Base-by-base conservation (phyloP, 257 asterid species). In the Euphrasia confusa region DNA sequence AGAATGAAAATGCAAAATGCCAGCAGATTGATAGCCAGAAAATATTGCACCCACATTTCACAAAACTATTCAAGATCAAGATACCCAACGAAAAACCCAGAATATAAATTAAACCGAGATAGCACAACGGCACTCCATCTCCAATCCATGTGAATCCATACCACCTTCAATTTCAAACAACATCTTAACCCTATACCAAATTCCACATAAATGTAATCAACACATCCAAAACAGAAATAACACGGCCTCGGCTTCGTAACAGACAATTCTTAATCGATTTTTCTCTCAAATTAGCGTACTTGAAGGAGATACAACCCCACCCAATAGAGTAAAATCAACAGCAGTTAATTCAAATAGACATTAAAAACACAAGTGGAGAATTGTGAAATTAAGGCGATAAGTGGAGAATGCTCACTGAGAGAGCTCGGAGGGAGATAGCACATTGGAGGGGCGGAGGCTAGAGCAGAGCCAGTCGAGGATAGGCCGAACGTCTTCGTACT, bases 401-500 rank as follows among this genome's bases (percentile, higher is more conserved):
- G 32, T 7, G 37, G 68, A 63, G 72, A 58, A 62, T 9, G 67
- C 62, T 85, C 61, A 91, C 98, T 82, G 95, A 42, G 90, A 73
- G 73, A 91, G 83, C 67, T 91, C 93, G n/a, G 92, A 74, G 11
- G 87, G 84, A 50, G 95, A 81, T 70, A 91, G 97, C 61, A 91
- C 98, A 47, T 88, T 91, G 47, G 96, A 86, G 21, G 89, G 97
- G 60, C 95, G 96, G 56, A 91, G 97, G 75, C 93, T 88, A 15
- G 96, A 91, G 84, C 95, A 88, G 35, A 91, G 88, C 98, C 98
- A 91, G 71, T 91, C 95, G 72, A 91, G 97, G 32, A 91, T 75
- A 52, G 96, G 98, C 11, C 97, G 86, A 75, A 84, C 95, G 72
- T 91, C 98, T 59, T 91, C 98, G 83, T 91, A 88, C 68, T 91